A percentile compares a stretch with the other conserved stretches of the same genome.
Conservation (phyloP, 257 asterid genomes). For the Gentiana macrophylla region DNA sequence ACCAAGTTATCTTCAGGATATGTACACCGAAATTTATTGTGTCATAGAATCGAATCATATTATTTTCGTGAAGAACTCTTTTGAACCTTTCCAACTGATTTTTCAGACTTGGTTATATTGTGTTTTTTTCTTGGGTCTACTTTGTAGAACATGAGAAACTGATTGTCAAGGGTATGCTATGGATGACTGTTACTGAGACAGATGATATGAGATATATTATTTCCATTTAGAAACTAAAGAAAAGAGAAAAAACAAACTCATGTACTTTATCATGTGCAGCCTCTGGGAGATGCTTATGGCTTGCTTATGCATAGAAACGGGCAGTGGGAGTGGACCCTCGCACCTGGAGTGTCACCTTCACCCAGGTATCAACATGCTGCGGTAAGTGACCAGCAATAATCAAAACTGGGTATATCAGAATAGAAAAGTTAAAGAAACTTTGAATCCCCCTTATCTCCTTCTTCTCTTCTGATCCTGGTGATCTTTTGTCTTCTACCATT, state of each 20-base stretch:
- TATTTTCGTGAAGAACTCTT: too few species aligned
- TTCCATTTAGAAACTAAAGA: too few species aligned
- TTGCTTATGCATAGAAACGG: constrained; percentile 99
- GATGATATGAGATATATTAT: not conserved
- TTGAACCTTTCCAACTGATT: too few species aligned
- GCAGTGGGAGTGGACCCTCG: constrained; percentile 99
- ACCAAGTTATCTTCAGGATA: too few species aligned
- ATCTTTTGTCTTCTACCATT: too few species aligned
- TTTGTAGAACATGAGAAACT: too few species aligned
- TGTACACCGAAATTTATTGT: too few species aligned
- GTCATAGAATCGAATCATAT: too few species aligned
- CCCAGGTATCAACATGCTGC: constrained; percentile 97
- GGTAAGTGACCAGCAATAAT: constrained; percentile 33
- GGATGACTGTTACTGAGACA: constrained; percentile 13
- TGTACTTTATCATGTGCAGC: constrained; percentile 31
- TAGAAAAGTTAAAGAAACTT: too few species aligned
- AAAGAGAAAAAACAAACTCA: not conserved
- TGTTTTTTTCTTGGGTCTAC: not conserved
- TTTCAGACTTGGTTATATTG: not conserved
- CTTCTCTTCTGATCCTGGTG: too few species aligned
- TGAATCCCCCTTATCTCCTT: not conserved
- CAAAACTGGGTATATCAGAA: too few species aligned
- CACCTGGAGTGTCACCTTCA: constrained; percentile 97
- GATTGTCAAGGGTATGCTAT: not conserved
- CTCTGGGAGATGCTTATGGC: constrained; percentile 92